phyloP scores from a whole-genome alignment of 495 filamentous ascomycete genomes.

The Penicillium paradoxum region DNA sequence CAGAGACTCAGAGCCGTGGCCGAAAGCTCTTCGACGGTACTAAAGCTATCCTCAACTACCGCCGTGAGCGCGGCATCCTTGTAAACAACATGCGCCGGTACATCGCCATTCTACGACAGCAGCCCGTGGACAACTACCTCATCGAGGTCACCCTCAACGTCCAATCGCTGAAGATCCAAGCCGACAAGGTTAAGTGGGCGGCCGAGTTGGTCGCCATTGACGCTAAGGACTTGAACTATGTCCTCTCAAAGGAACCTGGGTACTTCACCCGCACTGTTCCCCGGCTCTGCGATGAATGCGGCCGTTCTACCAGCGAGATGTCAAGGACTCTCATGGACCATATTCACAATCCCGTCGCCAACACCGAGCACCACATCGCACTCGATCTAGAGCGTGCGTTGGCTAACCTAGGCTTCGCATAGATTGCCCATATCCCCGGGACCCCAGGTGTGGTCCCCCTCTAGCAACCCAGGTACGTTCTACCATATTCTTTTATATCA shows the following conservation, averaged over 20 bases:
- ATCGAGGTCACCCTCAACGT: not conserved
- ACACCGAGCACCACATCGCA: not conserved
- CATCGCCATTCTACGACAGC: not conserved
- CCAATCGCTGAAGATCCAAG: not conserved
- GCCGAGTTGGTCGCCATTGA: not conserved
- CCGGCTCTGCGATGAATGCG: not conserved
- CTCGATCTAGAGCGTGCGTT: not conserved
- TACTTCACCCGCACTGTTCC: not conserved
- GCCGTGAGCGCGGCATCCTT: not conserved
- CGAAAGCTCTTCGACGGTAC: not conserved
- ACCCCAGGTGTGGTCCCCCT: not conserved
- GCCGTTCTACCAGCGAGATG: not conserved
- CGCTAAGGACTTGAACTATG: not conserved
- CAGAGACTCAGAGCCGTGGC: not conserved
- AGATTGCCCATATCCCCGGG: not conserved
- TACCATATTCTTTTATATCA: not conserved
- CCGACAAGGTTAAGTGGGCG: slow-evolving; percentile 1
- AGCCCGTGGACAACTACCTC: not conserved
- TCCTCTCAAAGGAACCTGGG: not conserved
- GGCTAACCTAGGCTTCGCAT: not conserved
- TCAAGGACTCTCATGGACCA: not conserved
- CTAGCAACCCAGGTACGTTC: not conserved
- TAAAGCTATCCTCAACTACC: not conserved
- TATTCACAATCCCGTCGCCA: not conserved
- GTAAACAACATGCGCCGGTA: not conserved